A percentile compares a stretch with the other conserved stretches of the same genome.
These are phyloP conservation scores for Camellia japonica DNA, from an alignment of 148 eudicot species.

Conservation along the genomic window DNA sequence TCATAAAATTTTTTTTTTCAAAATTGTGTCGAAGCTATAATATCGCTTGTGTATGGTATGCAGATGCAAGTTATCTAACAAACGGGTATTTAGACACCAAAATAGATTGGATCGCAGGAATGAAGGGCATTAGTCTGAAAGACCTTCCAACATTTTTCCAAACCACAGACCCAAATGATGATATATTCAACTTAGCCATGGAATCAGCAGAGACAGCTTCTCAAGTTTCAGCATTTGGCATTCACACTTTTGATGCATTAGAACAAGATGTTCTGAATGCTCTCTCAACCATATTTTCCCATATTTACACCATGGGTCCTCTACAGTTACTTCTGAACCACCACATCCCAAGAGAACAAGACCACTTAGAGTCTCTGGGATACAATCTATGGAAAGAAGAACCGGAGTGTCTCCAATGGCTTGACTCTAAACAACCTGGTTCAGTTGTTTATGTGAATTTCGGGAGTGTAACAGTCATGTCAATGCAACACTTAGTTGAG, in stretches of 20 bases:
- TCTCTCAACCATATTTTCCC: not conserved
- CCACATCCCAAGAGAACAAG: not conserved
- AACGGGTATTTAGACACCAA: not conserved
- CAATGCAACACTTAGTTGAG: conserved; percentile 6
- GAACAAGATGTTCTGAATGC: conserved; percentile 12
- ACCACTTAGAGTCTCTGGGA: not conserved
- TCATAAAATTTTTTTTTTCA: not conserved
- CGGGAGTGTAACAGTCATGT: conserved; percentile 2
- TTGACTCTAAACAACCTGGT: not conserved
- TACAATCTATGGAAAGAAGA: conserved; percentile 19
- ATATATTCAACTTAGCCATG: not conserved
- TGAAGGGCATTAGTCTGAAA: not conserved
- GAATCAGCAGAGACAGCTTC: conserved; percentile 11
- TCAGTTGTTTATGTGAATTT: not conserved
- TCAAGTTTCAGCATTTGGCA: not conserved
- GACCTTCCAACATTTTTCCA: not conserved
- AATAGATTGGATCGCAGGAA: not conserved
- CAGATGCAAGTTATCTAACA: not conserved
- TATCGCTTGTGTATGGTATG: not conserved
- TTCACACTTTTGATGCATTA: conserved; percentile 4
- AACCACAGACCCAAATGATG: not conserved
- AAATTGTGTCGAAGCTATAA: not conserved
- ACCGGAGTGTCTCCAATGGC: conserved; percentile 1
- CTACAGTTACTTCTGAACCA: conserved; percentile 10
- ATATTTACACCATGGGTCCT: conserved; percentile 19